Conservation (phyloP, 352 stramenopile genomes). For the Proteromonas lacertae region DNA sequence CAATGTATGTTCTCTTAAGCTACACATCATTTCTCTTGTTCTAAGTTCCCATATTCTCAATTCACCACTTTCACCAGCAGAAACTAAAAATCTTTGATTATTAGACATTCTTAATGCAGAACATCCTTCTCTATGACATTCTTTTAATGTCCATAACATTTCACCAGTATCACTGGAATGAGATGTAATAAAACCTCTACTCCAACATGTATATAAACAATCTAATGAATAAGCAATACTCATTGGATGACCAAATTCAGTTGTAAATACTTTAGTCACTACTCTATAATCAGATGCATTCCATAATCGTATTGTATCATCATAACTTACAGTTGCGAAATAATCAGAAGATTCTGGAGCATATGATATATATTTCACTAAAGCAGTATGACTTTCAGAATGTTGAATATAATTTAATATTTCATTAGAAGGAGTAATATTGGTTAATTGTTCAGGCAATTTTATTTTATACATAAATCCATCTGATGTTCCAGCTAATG, state of each 20-base stretch:
- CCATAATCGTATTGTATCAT: constrained; percentile 37
- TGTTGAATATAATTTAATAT: constrained; percentile 8
- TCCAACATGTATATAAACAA: not conserved
- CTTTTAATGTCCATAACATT: constrained; percentile 41
- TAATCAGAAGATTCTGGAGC: constrained; percentile 25
- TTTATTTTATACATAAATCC: too few relatives aligned
- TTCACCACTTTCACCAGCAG: constrained; percentile 30
- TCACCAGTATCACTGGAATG: constrained; percentile 38
- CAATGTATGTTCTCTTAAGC: constrained; percentile 59
- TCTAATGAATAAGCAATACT: not conserved
- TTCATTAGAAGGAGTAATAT: not conserved
- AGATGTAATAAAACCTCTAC: constrained; percentile 18
- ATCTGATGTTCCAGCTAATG: too few relatives aligned
- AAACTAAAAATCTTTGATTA: constrained; percentile 25
- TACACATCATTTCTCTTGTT: constrained; percentile 27
- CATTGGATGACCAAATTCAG: too few relatives aligned
- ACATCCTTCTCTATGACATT: constrained; percentile 41
- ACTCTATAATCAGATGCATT: constrained; percentile 6
- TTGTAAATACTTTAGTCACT: not conserved
- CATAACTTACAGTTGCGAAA: constrained; percentile 41
- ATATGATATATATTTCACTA: constrained; percentile 33
- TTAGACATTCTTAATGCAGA: constrained; percentile 43
- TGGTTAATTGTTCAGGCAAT: too few relatives aligned
- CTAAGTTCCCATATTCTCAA: constrained; percentile 63
- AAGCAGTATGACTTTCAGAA: constrained; percentile 34